phyloP scores from a whole-genome alignment of 164 flowering plant genomes.

The Euptelea pleiosperma region DNA sequence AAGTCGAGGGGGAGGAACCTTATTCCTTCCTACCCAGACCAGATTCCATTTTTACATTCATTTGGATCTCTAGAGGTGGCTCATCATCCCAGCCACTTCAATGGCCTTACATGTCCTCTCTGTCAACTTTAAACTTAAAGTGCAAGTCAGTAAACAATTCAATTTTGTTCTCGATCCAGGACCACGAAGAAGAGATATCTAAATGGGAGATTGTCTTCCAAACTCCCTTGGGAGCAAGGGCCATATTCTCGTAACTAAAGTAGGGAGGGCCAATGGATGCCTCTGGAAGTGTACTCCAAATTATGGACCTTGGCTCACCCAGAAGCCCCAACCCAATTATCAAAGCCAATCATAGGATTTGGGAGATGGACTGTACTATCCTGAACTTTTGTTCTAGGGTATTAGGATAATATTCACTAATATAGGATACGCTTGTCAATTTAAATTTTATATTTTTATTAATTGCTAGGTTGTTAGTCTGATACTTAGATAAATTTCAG shows the following conservation, averaged over 20 bases:
- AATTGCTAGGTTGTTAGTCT: no score
- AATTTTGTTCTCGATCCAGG: constrained; percentile 70
- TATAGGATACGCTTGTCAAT: no score
- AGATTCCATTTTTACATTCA: constrained; percentile 85
- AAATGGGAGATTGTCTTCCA: constrained; percentile 78
- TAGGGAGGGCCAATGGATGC: constrained; percentile 75
- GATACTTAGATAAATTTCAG: no score
- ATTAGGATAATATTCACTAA: no score
- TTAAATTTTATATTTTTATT: no score
- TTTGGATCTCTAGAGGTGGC: constrained; percentile 60
- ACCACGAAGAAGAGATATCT: constrained; percentile 83
- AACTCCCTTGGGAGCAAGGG: constrained; percentile 84
- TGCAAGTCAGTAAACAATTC: constrained; percentile 73
- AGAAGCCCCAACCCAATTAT: constrained; percentile 82
- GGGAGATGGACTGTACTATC: constrained; percentile 51
- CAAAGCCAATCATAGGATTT: constrained; percentile 75
- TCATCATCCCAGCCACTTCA: constrained; percentile 42
- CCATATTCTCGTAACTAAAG: constrained; percentile 92
- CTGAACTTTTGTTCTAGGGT: no score
- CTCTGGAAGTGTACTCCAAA: constrained; percentile 53
- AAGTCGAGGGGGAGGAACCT: constrained; percentile 79
- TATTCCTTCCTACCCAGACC: constrained; percentile 92
- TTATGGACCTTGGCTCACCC: constrained; percentile 15
- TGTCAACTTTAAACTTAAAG: constrained; percentile 69
- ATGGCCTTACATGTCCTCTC: constrained; percentile 68